phyloP scores from a whole-genome alignment of 371 early-diverging fungal genomes.

The Phascolomyces articulosus region DNA sequence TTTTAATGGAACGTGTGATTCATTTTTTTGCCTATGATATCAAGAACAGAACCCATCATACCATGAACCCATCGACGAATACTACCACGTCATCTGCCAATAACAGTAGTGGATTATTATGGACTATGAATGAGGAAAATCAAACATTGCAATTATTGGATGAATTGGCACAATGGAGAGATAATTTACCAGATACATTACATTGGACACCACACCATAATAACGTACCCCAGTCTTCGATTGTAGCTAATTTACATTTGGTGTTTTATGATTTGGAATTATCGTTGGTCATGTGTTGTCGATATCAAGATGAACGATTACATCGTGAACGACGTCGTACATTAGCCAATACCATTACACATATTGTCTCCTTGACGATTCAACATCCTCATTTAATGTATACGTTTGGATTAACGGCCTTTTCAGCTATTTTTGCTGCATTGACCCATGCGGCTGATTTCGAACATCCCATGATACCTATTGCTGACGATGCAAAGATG shows the following conservation, averaged over 20 bases:
- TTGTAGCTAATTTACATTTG: conserved; percentile 40
- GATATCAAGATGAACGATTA: conserved; percentile 40
- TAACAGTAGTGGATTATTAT: conserved; percentile 13
- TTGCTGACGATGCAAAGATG: conserved; percentile 34
- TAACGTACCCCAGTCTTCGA: conserved; percentile 26
- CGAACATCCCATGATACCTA: conserved; percentile 31
- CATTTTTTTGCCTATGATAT: conserved; percentile 40
- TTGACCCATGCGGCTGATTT: conserved; percentile 47
- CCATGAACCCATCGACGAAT: neutral
- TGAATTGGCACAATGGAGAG: conserved; percentile 40
- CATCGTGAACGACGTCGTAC: conserved; percentile 38
- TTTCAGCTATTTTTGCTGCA: conserved; percentile 48
- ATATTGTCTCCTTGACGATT: conserved; percentile 38
- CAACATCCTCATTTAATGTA: conserved; percentile 40
- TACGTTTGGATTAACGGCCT: conserved; percentile 37
- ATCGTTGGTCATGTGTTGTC: conserved; percentile 45
- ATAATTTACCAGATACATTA: conserved; percentile 30
- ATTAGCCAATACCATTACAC: conserved; percentile 45
- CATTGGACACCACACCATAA: conserved; percentile 29
- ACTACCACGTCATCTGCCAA: no score
- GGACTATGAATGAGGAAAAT: conserved; percentile 44
- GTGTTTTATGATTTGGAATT: conserved; percentile 43
- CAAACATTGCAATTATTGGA: conserved; percentile 39
- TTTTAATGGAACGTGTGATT: conserved; percentile 42
- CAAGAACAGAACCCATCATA: conserved; percentile 15